phyloP scores from a whole-genome alignment of 768 basidiomycete species.

The Gautieria morchelliformis region DNA sequence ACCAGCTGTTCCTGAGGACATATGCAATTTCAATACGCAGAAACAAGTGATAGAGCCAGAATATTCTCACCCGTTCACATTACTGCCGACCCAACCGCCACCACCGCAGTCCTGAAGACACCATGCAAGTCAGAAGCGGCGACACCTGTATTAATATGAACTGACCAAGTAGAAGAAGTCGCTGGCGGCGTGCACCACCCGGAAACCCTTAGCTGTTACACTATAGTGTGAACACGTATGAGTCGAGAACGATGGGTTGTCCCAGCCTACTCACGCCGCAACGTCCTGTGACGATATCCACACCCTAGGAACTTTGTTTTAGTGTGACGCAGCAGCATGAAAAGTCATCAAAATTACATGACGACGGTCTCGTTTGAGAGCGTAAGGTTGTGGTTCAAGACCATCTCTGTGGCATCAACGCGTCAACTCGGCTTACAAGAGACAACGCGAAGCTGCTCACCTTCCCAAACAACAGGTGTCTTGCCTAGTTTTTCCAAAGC shows the following conservation, averaged over 20 bases:
- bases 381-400: slow-evolving; percentile 42
- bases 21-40: not conserved
- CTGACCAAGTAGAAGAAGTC: slow-evolving; percentile 72
- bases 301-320: slow-evolving; percentile 32
- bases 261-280: slow-evolving; percentile 19
- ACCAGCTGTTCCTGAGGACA: slow-evolving; percentile 49
- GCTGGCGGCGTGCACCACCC: slow-evolving; percentile 57
- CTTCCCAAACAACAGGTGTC: slow-evolving; percentile 78
- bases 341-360: slow-evolving; percentile 30
- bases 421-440: slow-evolving; percentile 11
- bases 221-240: not conserved
- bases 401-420: slow-evolving; percentile 42
- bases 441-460: slow-evolving; percentile 18
- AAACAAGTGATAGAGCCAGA: not conserved
- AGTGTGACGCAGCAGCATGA: slow-evolving; percentile 6
- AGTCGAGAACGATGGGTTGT: not conserved
- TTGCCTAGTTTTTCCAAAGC: slow-evolving; percentile 50
- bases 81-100: slow-evolving; percentile 59
- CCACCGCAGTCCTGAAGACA: slow-evolving; percentile 49
- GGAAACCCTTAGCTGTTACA: slow-evolving; percentile 51
- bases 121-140: not conserved
- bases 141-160: not conserved
- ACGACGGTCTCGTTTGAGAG: slow-evolving; percentile 43
- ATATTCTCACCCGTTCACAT: slow-evolving; percentile 28
- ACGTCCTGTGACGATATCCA: slow-evolving; percentile 65